Percentiles rank a stretch among this genome's conserved stretches.
phyloP scores from a whole-genome alignment of 768 basidiomycete species.

The Panus rudis region DNA sequence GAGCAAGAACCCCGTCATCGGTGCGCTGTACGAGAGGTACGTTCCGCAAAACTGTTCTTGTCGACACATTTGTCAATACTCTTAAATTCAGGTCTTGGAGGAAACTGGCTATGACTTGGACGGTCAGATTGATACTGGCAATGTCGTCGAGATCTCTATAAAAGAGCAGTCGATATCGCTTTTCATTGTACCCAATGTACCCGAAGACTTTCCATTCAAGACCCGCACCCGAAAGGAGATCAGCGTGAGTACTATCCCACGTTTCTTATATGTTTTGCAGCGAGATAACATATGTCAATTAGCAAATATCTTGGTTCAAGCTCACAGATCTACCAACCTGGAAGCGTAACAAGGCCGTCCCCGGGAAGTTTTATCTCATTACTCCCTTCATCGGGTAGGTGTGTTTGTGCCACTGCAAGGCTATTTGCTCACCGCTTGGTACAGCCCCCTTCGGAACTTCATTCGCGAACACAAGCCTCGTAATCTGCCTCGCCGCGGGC shows the following conservation, averaged over 20 bases:
- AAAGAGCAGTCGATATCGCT: constrained; percentile 88
- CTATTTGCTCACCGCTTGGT: constrained; percentile 5
- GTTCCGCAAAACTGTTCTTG: constrained; percentile 17
- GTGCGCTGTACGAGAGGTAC: constrained; percentile 90
- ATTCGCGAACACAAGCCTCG: constrained; percentile 59
- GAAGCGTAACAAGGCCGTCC: constrained; percentile 65
- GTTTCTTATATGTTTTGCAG: constrained; percentile 6
- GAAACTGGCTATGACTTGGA: constrained; percentile 93
- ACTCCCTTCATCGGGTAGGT: constrained; percentile 85
- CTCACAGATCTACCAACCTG: constrained; percentile 88
- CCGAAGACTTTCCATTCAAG: constrained; percentile 83
- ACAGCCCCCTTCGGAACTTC: constrained; percentile 60
- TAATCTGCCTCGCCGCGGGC: constrained; percentile 30
- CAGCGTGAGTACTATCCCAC: constrained; percentile 56
- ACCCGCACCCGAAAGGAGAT: constrained; percentile 98
- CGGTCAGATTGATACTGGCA: constrained; percentile 52
- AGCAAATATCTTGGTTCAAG: constrained; percentile 98
- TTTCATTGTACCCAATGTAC: constrained; percentile 82
- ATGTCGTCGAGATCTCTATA: constrained; percentile 81
- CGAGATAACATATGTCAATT: too few relatives aligned
- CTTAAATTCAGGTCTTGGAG: constrained; percentile 71
- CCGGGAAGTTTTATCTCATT: constrained; percentile 89
- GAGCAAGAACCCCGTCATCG: constrained; percentile 76
- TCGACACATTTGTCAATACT: constrained; percentile 5
- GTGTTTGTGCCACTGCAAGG: constrained; percentile 3